A percentile compares a stretch with the other conserved stretches of the same genome.
Conservation (phyloP, 2,329 filamentous ascomycete species). For the Colletotrichum falcatum region DNA sequence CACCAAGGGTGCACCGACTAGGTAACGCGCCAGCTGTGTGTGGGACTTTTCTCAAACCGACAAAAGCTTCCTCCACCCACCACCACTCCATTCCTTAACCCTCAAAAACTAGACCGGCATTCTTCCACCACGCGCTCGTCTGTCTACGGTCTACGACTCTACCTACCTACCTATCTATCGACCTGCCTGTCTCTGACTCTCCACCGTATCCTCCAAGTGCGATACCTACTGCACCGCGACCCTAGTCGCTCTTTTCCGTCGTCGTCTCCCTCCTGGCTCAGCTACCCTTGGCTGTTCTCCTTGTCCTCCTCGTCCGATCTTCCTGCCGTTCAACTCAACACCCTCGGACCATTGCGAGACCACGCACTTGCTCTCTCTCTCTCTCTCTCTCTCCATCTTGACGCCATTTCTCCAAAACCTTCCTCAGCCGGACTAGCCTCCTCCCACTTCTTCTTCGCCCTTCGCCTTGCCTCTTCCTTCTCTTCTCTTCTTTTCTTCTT, state of each 20-base stretch:
- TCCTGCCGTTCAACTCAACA: slow-evolving; percentile 20
- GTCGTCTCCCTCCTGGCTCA: slow-evolving; percentile 5
- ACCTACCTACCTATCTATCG: too few relatives aligned
- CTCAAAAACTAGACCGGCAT: slow-evolving; percentile 2
- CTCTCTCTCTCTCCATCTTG: not conserved
- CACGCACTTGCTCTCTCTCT: not conserved
- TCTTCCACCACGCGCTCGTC: slow-evolving; percentile 19
- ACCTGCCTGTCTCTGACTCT: slow-evolving; percentile 4
- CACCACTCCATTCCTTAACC: slow-evolving; percentile 18
- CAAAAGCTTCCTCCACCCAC: slow-evolving; percentile 39
- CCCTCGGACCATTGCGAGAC: slow-evolving; percentile 26
- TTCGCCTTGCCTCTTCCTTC: not conserved
- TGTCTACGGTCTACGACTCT: too few relatives aligned
- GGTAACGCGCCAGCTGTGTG: not conserved
- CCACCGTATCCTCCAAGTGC: not conserved
- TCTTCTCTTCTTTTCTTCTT: not conserved
- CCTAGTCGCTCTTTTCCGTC: slow-evolving; percentile 1
- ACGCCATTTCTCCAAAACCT: slow-evolving; percentile 16
- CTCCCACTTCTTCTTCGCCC: not conserved
- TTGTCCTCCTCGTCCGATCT: slow-evolving; percentile 32
- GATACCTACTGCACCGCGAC: not conserved
- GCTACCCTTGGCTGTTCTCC: slow-evolving; percentile 4
- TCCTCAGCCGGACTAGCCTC: slow-evolving; percentile 4
- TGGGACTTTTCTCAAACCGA: slow-evolving; percentile 33
- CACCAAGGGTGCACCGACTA: slow-evolving; percentile 14